Evolutionary conservation across 768 basidiomycete genomes (phyloP), one percentile per base, ranked within the genome.

Genomic region (Trametes villosa): DNA sequence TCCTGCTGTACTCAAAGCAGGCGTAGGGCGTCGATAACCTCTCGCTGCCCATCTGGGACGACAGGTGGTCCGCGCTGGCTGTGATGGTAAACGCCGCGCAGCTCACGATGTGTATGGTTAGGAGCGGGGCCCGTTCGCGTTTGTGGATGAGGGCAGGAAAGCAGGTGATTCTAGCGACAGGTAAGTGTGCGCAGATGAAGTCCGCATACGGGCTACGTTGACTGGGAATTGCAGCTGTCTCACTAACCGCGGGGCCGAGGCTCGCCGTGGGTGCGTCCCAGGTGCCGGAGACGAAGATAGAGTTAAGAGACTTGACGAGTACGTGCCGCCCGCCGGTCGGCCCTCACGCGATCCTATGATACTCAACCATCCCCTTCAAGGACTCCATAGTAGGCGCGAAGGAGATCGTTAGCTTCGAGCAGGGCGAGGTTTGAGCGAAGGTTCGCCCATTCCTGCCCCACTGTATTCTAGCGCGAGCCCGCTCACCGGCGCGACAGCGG

Each of bases 21-120:
- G 69, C 66, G 30, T 62, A 69, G 53, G 59, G 55, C 9, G 60
- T 64, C 38, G 65, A 67, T 20, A 69, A 67, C 53, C 66, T 73
- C 13, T 70, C 67, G 4, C 52, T 73, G 13, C 71, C 71, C 3
- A 72, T 73, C 42, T 68, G 67, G 55, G 45, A 60, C 18, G 40
- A 53, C 41, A 64, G 73, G 56, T 66, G 68, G 46, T 73, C 73
- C 44, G 67, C 70, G 0, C 72, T 72, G 17, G 57, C 72, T 29
- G 72, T 71, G 24, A 66, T 72, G 12, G 72, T 68, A 7, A 70
- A 74, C 61, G 63, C 72, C 26, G 72, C 67, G 9, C 70, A 69
- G 52, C 34, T 70, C 44, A 62, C 63, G 2, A 70, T 70, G 26
- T 57, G 67, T 29, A 66, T 72, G 11, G 53, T 72, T 38, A 71